These are phyloP conservation scores for Clarireedia hainanense DNA, from an alignment of 2,329 filamentous ascomycete species.

Conservation along the genomic window DNA sequence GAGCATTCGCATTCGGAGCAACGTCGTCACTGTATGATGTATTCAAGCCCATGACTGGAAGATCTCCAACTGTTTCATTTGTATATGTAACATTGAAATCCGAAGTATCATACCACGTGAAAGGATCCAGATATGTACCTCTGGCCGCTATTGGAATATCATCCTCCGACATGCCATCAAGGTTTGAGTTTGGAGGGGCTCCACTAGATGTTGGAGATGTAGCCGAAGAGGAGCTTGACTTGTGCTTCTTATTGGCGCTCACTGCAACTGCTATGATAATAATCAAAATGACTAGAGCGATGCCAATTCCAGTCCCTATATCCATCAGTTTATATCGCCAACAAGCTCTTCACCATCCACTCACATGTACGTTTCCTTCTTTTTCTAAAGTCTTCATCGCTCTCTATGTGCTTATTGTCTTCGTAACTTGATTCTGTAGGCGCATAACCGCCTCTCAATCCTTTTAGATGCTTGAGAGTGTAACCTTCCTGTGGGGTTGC, in stretches of 20 bases:
- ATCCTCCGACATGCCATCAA: conserved; percentile 44
- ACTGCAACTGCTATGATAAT: conserved; percentile 63
- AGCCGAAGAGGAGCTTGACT: conserved; percentile 19
- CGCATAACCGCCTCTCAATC: conserved; percentile 7
- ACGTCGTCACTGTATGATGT: conserved; percentile 78
- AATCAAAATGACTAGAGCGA: conserved; percentile 48
- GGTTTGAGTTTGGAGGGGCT: conserved; percentile 33
- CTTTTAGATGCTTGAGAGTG: conserved; percentile 39
- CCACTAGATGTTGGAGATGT: conserved; percentile 15
- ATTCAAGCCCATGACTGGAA: conserved; percentile 87
- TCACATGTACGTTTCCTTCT: conserved; percentile 55
- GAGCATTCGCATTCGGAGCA: conserved; percentile 70
- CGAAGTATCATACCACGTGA: conserved; percentile 80
- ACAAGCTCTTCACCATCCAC: conserved; percentile 24
- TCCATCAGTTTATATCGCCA: conserved; percentile 11
- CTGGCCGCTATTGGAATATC: conserved; percentile 51
- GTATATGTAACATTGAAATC: conserved; percentile 97
- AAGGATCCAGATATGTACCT: conserved; percentile 78
- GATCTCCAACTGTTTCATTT: conserved; percentile 68
- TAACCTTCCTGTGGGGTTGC: conserved; percentile 29
- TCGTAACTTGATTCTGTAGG: background rate
- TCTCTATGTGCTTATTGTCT: conserved; percentile 3
- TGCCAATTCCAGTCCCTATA: conserved; percentile 43
- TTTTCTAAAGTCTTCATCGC: conserved; percentile 18
- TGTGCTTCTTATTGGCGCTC: conserved; percentile 56